A percentile compares a stretch with the other conserved stretches of the same genome.
Conservation (phyloP, 208 protist genomes). For the Acanthamoeba lenticulata region DNA sequence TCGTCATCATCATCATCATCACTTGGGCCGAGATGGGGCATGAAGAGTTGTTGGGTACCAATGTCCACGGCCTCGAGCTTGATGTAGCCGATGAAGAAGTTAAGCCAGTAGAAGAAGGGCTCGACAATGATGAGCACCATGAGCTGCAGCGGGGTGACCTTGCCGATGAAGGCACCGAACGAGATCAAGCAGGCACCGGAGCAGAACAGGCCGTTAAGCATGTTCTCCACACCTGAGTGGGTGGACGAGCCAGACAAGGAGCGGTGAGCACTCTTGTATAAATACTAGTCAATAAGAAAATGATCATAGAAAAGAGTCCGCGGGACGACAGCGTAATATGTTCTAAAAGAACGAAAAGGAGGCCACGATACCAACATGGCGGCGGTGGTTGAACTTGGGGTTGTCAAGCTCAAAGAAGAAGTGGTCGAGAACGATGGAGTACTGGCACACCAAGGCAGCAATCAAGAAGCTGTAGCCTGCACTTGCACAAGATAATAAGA, state of each 20-base stretch:
- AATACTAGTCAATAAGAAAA: not conserved
- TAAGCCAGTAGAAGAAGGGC: constrained; percentile 63
- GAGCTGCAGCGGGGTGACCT: constrained; percentile 63
- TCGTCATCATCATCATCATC: not conserved
- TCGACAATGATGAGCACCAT: constrained; percentile 66
- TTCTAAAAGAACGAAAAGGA: no score
- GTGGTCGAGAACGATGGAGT: not conserved
- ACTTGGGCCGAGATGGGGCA: not conserved
- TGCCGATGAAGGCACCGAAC: constrained; percentile 71
- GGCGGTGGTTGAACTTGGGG: not conserved
- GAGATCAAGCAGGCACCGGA: constrained; percentile 68
- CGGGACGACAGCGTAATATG: no score
- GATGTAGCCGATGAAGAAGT: constrained; percentile 37
- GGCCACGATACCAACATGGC: not conserved
- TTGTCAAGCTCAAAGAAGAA: constrained; percentile 4
- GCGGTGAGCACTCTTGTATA: no score
- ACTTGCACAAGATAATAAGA: not conserved
- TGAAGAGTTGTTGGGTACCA: not conserved
- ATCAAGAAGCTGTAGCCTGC: constrained; percentile 5
- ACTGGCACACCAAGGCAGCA: constrained; percentile 23
- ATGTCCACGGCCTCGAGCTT: constrained; percentile 27
- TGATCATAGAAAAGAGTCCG: no score
- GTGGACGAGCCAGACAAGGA: no score
- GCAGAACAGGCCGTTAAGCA: constrained; percentile 52
- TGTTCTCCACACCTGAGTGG: not conserved